These are phyloP conservation scores for Crotalaria pallida DNA, from an alignment of 306 rosid species.

Conservation along the genomic window DNA sequence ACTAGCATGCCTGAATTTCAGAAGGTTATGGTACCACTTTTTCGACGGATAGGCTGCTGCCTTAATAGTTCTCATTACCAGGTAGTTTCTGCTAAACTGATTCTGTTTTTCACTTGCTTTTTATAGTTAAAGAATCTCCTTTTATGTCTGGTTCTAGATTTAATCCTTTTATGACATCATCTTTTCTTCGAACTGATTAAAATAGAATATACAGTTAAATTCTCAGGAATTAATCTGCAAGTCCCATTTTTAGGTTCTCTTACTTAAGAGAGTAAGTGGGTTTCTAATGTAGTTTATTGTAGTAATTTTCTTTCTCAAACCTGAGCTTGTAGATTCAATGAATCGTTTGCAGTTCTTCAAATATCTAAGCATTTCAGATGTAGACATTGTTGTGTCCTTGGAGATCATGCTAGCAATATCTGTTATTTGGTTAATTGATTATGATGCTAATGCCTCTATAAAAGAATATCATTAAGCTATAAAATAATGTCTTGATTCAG, in stretches of 20 bases:
- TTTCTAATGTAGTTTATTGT: neutral
- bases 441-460: neutral
- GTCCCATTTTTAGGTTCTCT: neutral
- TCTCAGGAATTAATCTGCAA: neutral
- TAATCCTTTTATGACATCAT: neutral
- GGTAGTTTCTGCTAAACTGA: constrained; percentile 36
- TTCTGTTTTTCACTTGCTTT: neutral
- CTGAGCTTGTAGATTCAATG: neutral
- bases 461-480: neutral
- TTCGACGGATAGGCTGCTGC: constrained; percentile 67
- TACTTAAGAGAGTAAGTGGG: neutral
- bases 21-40: constrained; percentile 75
- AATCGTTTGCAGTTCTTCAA: neutral
- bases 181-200: neutral
- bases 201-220: neutral
- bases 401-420: neutral
- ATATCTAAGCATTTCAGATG: neutral
- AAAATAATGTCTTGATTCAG: constrained; percentile 32
- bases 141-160: neutral
- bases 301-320: constrained; percentile 12
- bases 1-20: constrained; percentile 82
- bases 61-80: constrained; percentile 89
- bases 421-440: neutral
- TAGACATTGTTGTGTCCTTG: neutral
- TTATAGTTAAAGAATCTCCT: neutral